phyloP scores from a whole-genome alignment of 208 protist genomes.

The Ichthyophonus hoferi region DNA sequence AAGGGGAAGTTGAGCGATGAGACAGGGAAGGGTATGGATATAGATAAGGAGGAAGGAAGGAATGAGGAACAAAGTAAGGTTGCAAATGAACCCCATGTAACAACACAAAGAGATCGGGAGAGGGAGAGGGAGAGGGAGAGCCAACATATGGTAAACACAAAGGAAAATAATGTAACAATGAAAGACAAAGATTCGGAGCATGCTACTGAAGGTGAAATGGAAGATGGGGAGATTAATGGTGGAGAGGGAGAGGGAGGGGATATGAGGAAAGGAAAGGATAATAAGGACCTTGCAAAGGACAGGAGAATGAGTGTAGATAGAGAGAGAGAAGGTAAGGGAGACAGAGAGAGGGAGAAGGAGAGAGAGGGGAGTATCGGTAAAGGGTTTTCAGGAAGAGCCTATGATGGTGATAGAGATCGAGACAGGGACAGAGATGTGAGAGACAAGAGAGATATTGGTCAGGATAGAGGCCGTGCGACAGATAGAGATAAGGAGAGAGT shows the following conservation, averaged over 20 bases:
- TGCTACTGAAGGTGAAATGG: background rate
- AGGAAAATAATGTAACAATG: background rate
- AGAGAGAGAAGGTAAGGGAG: background rate
- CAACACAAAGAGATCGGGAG: background rate
- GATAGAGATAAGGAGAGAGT: constrained; percentile 6
- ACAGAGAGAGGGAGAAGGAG: background rate
- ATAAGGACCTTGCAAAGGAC: background rate
- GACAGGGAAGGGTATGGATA: no score
- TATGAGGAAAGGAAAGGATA: background rate
- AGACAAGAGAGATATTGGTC: background rate
- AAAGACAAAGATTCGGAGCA: background rate
- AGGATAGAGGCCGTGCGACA: background rate
- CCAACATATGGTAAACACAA: background rate
- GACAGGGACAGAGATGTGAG: background rate
- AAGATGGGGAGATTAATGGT: background rate
- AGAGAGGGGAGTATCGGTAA: background rate
- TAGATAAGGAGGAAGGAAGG: background rate
- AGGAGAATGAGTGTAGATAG: background rate
- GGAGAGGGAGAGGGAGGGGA: background rate
- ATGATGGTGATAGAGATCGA: constrained; percentile 7
- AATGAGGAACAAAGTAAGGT: background rate
- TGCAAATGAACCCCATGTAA: background rate
- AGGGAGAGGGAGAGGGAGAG: background rate
- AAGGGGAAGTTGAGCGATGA: no score
- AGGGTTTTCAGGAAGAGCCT: background rate